Conservation (phyloP, 306 rosid genomes). For the Cyamopsis tetragonoloba region DNA sequence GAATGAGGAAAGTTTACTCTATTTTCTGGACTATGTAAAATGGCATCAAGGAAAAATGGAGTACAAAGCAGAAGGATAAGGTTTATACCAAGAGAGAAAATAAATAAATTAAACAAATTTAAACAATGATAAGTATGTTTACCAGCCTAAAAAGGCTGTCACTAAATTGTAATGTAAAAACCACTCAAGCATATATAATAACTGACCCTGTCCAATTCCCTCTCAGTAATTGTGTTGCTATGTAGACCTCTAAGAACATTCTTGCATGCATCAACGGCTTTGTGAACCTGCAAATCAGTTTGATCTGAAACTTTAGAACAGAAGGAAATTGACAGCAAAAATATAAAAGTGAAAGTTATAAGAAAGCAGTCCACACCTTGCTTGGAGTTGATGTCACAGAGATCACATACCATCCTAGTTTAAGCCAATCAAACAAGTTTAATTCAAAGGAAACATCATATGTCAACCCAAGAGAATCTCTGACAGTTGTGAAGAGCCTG, state of each 20-base stretch:
- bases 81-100: not conserved
- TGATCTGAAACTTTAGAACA: slow-evolving; percentile 21
- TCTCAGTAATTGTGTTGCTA: slow-evolving; percentile 79
- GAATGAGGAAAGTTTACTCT: not conserved
- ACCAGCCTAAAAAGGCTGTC: not conserved
- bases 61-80: not conserved
- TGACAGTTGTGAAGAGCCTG: slow-evolving; percentile 93
- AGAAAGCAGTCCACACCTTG: slow-evolving; percentile 62
- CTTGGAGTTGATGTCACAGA: slow-evolving; percentile 96
- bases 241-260: slow-evolving; percentile 91
- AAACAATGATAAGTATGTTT: not conserved
- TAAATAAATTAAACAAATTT: not conserved
- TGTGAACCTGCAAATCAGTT: slow-evolving; percentile 65
- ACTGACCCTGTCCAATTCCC: slow-evolving; percentile 98
- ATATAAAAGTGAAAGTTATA: not conserved
- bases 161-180: slow-evolving; percentile 16
- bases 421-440: slow-evolving; percentile 88
- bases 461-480: slow-evolving; percentile 97
- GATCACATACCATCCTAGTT: slow-evolving; percentile 94
- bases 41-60: not conserved
- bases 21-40: not conserved
- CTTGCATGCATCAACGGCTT: slow-evolving; percentile 98
- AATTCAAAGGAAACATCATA: slow-evolving; percentile 94
- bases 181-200: slow-evolving; percentile 1
- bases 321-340: slow-evolving; percentile 16